Conservation (phyloP, 192 early-diverging fungal species). For the Coemansia aciculifera region DNA sequence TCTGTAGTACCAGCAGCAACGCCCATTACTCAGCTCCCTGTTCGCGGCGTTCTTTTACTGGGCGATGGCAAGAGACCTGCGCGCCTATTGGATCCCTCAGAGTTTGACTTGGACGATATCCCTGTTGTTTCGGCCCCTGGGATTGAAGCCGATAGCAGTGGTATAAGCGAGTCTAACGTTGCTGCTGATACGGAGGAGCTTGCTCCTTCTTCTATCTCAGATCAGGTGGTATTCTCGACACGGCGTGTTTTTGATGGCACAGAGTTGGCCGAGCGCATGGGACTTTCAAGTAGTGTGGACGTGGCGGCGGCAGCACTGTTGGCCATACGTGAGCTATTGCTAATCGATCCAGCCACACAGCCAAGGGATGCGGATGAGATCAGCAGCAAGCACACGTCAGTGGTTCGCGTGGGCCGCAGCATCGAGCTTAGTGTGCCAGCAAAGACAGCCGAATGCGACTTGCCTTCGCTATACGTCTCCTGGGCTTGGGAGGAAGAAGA, state of each 20-base stretch:
- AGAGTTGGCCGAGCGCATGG: slow-evolving; percentile 26
- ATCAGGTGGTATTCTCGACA: slow-evolving; percentile 30
- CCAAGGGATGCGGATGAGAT: neutral
- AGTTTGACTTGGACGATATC: slow-evolving; percentile 40
- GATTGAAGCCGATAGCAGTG: neutral
- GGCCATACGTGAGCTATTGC: slow-evolving; percentile 28
- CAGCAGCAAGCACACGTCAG: neutral
- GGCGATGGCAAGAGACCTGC: slow-evolving; percentile 37
- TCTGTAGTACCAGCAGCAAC: neutral
- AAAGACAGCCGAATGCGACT: slow-evolving; percentile 1
- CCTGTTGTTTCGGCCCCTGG: slow-evolving; percentile 13
- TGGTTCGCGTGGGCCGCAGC: slow-evolving; percentile 19
- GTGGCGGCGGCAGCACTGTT: slow-evolving; percentile 13
- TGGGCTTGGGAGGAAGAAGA: slow-evolving; percentile 72
- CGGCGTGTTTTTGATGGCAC: slow-evolving; percentile 33
- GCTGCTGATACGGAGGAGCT: neutral
- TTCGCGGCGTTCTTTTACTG: slow-evolving; percentile 44
- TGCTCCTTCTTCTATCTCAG: neutral
- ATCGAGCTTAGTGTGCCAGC: slow-evolving; percentile 15
- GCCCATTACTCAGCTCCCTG: slow-evolving; percentile 42
- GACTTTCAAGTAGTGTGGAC: slow-evolving; percentile 8
- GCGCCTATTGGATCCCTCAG: slow-evolving; percentile 43
- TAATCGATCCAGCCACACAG: slow-evolving; percentile 16
- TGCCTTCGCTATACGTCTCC: slow-evolving; percentile 52
- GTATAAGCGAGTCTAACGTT: neutral